These are phyloP conservation scores for Porphyrellus sp. DNA, from an alignment of 1,284 basidiomycete genomes.

Conservation along the genomic window DNA sequence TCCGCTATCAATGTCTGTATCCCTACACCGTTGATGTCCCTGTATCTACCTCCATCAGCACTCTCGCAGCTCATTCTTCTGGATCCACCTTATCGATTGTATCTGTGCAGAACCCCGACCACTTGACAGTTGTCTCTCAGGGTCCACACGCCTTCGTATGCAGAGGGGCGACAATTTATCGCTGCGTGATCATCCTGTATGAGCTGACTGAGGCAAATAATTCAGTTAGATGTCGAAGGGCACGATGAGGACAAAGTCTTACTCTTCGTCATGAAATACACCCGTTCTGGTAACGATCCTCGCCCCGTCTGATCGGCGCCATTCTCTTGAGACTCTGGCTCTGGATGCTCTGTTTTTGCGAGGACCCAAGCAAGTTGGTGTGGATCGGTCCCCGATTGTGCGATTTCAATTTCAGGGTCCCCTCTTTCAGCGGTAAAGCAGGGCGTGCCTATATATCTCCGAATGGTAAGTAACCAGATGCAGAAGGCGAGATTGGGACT, in stretches of 20 bases:
- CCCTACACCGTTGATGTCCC: constrained; percentile 25
- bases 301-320: not conserved
- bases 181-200: constrained; percentile 5
- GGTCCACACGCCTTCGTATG: constrained; percentile 4
- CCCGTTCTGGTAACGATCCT: constrained; percentile 1
- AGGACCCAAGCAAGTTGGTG: not conserved
- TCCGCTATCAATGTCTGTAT: constrained; percentile 25
- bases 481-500: not conserved
- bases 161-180: constrained; percentile 6
- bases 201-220: constrained; percentile 3
- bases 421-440: not conserved
- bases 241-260: not conserved
- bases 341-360: not conserved
- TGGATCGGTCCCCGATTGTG: not conserved
- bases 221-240: not conserved
- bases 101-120: constrained; percentile 9
- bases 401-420: constrained; percentile 9
- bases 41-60: constrained; percentile 27
- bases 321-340: not conserved
- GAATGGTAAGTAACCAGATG: constrained; percentile 15
- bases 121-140: not conserved
- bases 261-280: not conserved
- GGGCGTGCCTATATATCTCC: not conserved
- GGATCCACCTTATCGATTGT: constrained; percentile 14
- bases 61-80: constrained; percentile 12